phyloP scores from a whole-genome alignment of 495 filamentous ascomycete genomes.

The Letharia columbiana region DNA sequence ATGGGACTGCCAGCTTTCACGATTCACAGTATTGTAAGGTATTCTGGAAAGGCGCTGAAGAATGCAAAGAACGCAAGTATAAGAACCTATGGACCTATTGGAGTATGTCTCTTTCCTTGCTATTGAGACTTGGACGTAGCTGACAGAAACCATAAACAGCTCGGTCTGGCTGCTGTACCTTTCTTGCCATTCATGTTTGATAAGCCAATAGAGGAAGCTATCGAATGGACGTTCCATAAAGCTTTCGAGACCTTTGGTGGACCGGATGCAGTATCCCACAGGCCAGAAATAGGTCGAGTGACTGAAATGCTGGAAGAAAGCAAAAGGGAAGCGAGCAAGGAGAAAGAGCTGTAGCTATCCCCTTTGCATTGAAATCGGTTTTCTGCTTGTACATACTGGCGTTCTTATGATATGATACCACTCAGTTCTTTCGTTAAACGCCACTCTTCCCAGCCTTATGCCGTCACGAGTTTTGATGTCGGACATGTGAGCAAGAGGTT shows the following conservation, averaged over 20 bases:
- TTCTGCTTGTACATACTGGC: neutral
- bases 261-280: conserved; percentile 39
- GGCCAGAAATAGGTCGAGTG: conserved; percentile 20
- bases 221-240: conserved; percentile 83
- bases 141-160: conserved; percentile 29
- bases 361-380: neutral
- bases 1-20: conserved; percentile 96
- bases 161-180: conserved; percentile 81
- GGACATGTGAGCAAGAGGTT: neutral
- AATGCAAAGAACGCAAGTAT: conserved; percentile 62
- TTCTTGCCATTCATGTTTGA: conserved; percentile 87
- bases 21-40: conserved; percentile 84
- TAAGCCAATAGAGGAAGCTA: conserved; percentile 80
- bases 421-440: neutral
- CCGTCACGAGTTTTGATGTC: neutral
- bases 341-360: conserved; percentile 23
- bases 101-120: conserved; percentile 40
- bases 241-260: conserved; percentile 64
- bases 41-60: conserved; percentile 76
- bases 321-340: conserved; percentile 19
- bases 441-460: neutral
- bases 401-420: conserved; percentile 9
- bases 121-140: neutral
- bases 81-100: conserved; percentile 82
- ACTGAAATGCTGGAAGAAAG: conserved; percentile 17